These are phyloP conservation scores for Pholiota adiposa DNA, from an alignment of 1,284 basidiomycete genomes.

Conservation along the genomic window DNA sequence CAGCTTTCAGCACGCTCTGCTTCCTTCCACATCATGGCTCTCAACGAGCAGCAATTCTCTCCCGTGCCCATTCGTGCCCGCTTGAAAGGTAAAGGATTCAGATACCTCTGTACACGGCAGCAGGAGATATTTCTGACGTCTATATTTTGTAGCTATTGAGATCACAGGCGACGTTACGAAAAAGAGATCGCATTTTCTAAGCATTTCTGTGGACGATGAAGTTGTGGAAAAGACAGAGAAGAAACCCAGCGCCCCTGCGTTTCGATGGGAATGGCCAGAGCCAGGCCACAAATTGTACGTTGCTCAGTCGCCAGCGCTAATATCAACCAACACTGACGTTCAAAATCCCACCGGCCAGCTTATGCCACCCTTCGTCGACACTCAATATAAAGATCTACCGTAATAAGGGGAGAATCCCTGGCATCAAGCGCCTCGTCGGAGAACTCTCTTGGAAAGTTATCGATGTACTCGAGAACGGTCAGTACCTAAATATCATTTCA, in stretches of 20 bases:
- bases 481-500: not conserved
- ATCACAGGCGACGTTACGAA: not conserved
- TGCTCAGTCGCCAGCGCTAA: no score
- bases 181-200: not conserved
- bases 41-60: not conserved
- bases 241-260: not conserved
- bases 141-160: not conserved
- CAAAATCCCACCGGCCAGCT: not conserved
- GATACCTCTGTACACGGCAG: not conserved
- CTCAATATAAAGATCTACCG: not conserved
- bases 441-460: not conserved
- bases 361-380: not conserved
- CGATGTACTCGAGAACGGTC: not conserved
- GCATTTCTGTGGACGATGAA: not conserved
- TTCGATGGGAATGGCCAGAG: not conserved
- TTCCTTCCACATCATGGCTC: not conserved
- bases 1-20: no score
- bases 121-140: not conserved
- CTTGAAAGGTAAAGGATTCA: not conserved
- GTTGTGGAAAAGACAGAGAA: not conserved
- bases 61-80: not conserved
- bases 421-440: not conserved
- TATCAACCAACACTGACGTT: not conserved
- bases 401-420: not conserved
- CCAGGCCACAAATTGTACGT: not conserved